Evolutionary conservation across 768 basidiomycete genomes (phyloP).

Genomic region (Flagelloscypha sp.): DNA sequence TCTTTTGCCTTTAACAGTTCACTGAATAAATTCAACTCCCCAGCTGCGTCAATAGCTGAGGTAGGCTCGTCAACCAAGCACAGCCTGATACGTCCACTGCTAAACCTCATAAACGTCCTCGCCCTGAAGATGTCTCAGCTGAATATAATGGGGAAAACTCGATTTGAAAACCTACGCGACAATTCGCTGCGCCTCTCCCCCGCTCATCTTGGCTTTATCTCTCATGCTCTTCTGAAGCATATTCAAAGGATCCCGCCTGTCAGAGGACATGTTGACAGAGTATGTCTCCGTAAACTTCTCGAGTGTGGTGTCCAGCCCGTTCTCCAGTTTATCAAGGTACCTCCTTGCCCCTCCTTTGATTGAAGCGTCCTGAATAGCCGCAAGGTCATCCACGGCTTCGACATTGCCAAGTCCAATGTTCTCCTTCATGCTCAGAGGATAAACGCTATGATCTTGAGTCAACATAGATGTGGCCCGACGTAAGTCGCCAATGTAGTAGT

Average conservation of each 20-base stretch:
- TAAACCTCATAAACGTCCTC: constrained; percentile 11
- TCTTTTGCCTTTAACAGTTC: not conserved
- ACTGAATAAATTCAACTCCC: constrained; percentile 8
- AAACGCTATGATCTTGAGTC: constrained; percentile 26
- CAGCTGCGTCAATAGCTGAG: constrained; percentile 5
- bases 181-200: constrained; percentile 8
- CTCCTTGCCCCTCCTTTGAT: constrained; percentile 3
- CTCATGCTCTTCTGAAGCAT: constrained; percentile 3
- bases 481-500: constrained; percentile 21
- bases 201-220: constrained; percentile 5
- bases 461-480: constrained; percentile 24
- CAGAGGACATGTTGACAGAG: constrained; percentile 4
- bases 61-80: constrained; percentile 8
- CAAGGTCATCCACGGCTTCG: not conserved
- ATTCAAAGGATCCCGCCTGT: constrained; percentile 4
- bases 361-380: constrained; percentile 3
- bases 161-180: constrained; percentile 4
- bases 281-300: constrained; percentile 7
- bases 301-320: constrained; percentile 5
- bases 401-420: constrained; percentile 27
- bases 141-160: not conserved
- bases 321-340: constrained; percentile 5
- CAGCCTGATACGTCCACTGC: constrained; percentile 5
- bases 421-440: constrained; percentile 27
- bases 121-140: not conserved